phyloP scores from a whole-genome alignment of 345 rosid species.

The Linum usitatissimum region DNA sequence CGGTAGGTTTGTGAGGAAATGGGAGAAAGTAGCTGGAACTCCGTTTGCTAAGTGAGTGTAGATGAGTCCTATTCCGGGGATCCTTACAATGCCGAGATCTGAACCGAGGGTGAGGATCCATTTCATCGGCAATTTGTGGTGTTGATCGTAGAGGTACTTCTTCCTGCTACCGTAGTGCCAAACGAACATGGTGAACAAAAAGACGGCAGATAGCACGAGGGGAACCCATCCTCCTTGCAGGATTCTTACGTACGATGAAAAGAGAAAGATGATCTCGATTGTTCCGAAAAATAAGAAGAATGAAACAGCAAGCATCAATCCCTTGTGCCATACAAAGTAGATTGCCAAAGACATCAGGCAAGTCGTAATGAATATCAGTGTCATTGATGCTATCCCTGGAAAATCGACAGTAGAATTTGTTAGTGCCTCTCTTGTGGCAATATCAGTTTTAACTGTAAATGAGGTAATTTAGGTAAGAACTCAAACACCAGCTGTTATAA shows the following conservation, averaged over 20 bases:
- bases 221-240: constrained; percentile 76
- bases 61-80: constrained; percentile 89
- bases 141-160: constrained; percentile 68
- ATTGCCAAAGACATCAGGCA: constrained; percentile 62
- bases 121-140: constrained; percentile 76
- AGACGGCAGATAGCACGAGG: constrained; percentile 45
- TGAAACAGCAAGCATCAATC: constrained; percentile 34
- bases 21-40: constrained; percentile 70
- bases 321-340: constrained; percentile 58
- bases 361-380: constrained; percentile 53
- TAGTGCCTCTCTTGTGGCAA: not conserved
- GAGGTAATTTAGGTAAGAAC: not conserved
- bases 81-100: constrained; percentile 74
- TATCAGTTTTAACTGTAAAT: not conserved
- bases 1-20: constrained; percentile 72
- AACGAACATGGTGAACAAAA: constrained; percentile 43
- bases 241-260: constrained; percentile 48
- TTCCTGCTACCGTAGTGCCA: constrained; percentile 81
- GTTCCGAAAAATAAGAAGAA: constrained; percentile 54
- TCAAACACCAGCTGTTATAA: no score
- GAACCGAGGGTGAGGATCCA: constrained; percentile 68
- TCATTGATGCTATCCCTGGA: constrained; percentile 73
- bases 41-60: constrained; percentile 73
- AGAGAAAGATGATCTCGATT: constrained; percentile 55
- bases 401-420: constrained; percentile 2